Evolutionary conservation across 2,329 filamentous ascomycete genomes (phyloP).

Genomic region (Aureobasidium sp.): DNA sequence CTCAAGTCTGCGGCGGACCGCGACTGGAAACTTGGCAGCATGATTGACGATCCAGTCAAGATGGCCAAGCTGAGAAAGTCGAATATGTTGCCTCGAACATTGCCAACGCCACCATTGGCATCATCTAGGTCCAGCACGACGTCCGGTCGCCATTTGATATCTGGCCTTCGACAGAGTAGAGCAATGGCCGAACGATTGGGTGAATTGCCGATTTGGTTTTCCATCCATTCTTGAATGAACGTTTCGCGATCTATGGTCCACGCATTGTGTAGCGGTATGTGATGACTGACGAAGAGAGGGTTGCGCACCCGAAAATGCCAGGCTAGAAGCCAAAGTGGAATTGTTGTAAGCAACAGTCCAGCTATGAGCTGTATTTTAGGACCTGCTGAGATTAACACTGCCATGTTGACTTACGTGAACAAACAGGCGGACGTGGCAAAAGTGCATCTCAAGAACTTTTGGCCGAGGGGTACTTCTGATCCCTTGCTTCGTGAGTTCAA

Average conservation of each 20-base stretch:
- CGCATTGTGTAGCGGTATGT: not conserved
- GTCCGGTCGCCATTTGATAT: slow-evolving; percentile 32
- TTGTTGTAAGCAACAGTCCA: not conserved
- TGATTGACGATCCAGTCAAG: slow-evolving; percentile 37
- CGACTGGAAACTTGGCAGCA: slow-evolving; percentile 16
- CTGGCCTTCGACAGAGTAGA: slow-evolving; percentile 25
- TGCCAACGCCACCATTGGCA: slow-evolving; percentile 36
- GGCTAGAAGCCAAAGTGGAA: slow-evolving; percentile 1
- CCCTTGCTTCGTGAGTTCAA: not conserved
- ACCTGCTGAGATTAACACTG: not conserved
- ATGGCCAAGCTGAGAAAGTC: slow-evolving; percentile 40
- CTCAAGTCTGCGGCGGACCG: slow-evolving; percentile 15
- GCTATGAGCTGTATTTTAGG: not conserved
- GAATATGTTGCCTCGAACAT: slow-evolving; percentile 38
- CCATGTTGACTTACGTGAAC: not conserved
- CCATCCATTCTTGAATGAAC: slow-evolving; percentile 22
- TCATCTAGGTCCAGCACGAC: slow-evolving; percentile 38
- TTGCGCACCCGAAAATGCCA: not conserved
- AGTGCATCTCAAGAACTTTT: not conserved
- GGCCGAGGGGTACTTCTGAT: not conserved
- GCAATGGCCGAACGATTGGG: slow-evolving; percentile 19
- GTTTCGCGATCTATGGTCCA: slow-evolving; percentile 9
- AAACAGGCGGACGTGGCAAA: not conserved
- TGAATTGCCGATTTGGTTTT: slow-evolving; percentile 17
- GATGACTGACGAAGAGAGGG: not conserved